Conservation (phyloP, 257 asterid genomes). For the Solanum pimpinellifolium region DNA sequence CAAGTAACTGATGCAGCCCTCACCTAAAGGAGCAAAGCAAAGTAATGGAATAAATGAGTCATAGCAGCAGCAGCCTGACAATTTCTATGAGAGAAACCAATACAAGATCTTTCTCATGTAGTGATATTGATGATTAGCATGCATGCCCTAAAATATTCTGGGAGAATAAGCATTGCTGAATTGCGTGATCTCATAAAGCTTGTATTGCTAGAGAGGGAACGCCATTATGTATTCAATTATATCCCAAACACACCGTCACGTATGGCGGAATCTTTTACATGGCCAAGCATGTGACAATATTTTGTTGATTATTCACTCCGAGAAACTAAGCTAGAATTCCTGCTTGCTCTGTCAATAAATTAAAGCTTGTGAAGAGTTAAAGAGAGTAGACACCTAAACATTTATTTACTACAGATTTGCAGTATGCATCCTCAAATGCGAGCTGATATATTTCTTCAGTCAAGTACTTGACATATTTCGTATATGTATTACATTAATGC, state of each 20-base stretch:
- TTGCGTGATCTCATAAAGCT: not conserved
- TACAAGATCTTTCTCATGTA: not conserved
- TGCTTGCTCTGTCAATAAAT: not conserved
- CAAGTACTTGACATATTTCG: not conserved
- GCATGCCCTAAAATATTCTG: not conserved
- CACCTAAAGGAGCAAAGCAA: slow-evolving; percentile 41
- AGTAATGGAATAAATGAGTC: not conserved
- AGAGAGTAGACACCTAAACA: not conserved
- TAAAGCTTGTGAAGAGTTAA: not conserved
- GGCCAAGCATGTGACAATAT: not conserved
- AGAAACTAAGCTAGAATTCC: not conserved
- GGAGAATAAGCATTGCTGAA: not conserved
- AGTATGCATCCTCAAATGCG: not conserved
- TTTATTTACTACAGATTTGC: not conserved
- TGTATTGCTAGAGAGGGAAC: not conserved
- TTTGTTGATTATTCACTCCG: not conserved
- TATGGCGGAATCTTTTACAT: not conserved
- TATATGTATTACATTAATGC: not conserved
- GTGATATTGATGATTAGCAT: not conserved
- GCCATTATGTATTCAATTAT: not conserved
- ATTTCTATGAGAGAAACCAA: not conserved
- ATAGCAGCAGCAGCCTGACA: not conserved
- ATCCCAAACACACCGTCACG: not conserved
- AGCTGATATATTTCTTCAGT: not conserved
- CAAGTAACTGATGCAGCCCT: slow-evolving; percentile 95